Conservation (phyloP, 371 early-diverging fungal genomes). For the Mortierella sp. region DNA sequence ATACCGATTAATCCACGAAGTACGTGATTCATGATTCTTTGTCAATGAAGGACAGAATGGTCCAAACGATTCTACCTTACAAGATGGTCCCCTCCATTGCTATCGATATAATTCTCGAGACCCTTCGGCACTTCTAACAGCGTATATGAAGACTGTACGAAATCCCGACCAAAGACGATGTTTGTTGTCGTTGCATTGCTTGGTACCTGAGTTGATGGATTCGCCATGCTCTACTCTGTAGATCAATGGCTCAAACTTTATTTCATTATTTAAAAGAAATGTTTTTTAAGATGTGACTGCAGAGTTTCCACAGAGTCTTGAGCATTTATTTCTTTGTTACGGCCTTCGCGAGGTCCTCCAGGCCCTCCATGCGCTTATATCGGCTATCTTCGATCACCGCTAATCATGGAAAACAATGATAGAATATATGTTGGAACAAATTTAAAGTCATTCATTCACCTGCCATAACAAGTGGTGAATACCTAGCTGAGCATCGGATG, state of each 20-base stretch:
- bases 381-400: slow-evolving; percentile 69
- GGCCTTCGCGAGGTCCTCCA: slow-evolving; percentile 67
- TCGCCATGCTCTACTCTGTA: slow-evolving; percentile 28
- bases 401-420: slow-evolving; percentile 9
- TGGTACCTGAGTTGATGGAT: slow-evolving; percentile 49
- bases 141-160: slow-evolving; percentile 36
- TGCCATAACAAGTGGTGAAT: background rate
- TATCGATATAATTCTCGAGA: background rate
- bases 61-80: slow-evolving; percentile 24
- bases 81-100: background rate
- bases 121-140: slow-evolving; percentile 30
- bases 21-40: background rate
- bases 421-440: background rate
- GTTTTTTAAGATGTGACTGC: background rate
- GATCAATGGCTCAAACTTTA: background rate
- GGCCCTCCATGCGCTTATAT: slow-evolving; percentile 77
- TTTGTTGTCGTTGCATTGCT: slow-evolving; percentile 46
- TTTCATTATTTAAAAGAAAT: too few species aligned
- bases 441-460: background rate
- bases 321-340: slow-evolving; percentile 7
- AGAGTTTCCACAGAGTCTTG: too few species aligned
- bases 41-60: background rate
- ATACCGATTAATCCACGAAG: background rate
- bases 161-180: slow-evolving; percentile 45
- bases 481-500: slow-evolving; percentile 64